Percentiles rank a stretch among this genome's conserved stretches.
phyloP scores from a whole-genome alignment of 2,329 filamentous ascomycete genomes.

The Polytolypa hystricis region DNA sequence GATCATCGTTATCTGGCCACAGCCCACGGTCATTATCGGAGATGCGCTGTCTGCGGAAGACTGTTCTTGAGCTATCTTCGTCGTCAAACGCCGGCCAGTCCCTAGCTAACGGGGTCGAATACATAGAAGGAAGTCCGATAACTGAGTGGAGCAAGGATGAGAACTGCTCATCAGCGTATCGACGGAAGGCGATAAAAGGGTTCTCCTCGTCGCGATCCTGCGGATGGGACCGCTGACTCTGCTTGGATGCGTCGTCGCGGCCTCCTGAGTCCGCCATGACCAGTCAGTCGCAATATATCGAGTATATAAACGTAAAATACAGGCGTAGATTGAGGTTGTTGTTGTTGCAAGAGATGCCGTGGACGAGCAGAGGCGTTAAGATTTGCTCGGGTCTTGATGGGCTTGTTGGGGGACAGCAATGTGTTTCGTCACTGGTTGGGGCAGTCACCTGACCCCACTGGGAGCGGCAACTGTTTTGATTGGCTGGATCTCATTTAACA shows the following conservation, averaged over 20 bases:
- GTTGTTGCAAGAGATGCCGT: no score
- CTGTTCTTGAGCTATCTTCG: conserved; percentile 14
- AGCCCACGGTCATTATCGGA: conserved; percentile 6
- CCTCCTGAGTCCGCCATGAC: conserved; percentile 3
- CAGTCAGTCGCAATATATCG: neutral
- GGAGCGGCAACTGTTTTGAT: no score
- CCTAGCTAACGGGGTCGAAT: conserved; percentile 21
- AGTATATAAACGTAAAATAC: no score
- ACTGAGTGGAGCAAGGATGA: conserved; percentile 43
- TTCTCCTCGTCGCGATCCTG: conserved; percentile 28
- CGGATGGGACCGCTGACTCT: neutral
- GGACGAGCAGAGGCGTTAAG: no score
- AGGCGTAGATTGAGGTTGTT: no score
- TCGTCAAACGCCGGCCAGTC: conserved; percentile 29
- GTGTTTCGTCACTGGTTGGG: no score
- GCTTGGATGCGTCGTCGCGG: neutral
- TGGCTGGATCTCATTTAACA: no score
- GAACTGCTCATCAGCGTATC: conserved; percentile 49
- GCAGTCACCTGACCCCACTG: no score
- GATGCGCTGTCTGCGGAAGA: conserved; percentile 3
- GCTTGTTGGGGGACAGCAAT: no score
- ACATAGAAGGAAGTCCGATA: conserved; percentile 34
- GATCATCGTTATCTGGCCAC: neutral
- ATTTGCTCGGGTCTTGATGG: no score
- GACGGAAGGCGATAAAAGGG: conserved; percentile 50